These are phyloP conservation scores for Heracleum sosnowskyi DNA, from an alignment of 129 eudicot genomes.

Conservation along the genomic window DNA sequence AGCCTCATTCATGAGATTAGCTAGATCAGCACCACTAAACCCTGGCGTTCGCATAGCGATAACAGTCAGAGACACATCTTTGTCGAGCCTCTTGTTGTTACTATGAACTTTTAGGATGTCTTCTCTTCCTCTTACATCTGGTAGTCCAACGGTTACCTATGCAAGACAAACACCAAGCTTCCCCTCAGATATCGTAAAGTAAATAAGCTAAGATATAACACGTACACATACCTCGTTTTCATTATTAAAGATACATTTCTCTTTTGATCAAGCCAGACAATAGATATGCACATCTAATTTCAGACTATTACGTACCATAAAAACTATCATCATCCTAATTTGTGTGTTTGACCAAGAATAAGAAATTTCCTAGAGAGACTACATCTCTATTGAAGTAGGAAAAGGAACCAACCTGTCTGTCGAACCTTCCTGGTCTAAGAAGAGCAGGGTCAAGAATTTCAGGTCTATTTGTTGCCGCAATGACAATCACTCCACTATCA, in stretches of 20 bases:
- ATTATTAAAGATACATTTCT: background rate
- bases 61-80: slow-evolving; percentile 45
- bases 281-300: background rate
- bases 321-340: background rate
- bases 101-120: slow-evolving; percentile 70
- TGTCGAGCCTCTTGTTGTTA: slow-evolving; percentile 58
- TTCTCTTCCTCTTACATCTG: slow-evolving; percentile 85
- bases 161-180: background rate
- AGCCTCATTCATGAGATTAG: slow-evolving; percentile 87
- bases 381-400: background rate
- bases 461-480: slow-evolving; percentile 86
- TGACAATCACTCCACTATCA: slow-evolving; percentile 71
- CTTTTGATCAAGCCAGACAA: background rate
- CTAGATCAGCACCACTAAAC: slow-evolving; percentile 82
- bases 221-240: background rate
- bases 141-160: slow-evolving; percentile 66
- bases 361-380: background rate
- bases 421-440: slow-evolving; percentile 85
- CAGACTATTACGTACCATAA: no score
- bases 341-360: background rate
- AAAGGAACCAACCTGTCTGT: slow-evolving; percentile 55
- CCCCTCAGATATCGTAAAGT: background rate
- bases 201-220: background rate
- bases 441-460: slow-evolving; percentile 84
- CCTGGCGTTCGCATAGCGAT: slow-evolving; percentile 84